Evolutionary conservation across 495 filamentous ascomycete genomes (phyloP).

Genomic region (Xylaria sp.): DNA sequence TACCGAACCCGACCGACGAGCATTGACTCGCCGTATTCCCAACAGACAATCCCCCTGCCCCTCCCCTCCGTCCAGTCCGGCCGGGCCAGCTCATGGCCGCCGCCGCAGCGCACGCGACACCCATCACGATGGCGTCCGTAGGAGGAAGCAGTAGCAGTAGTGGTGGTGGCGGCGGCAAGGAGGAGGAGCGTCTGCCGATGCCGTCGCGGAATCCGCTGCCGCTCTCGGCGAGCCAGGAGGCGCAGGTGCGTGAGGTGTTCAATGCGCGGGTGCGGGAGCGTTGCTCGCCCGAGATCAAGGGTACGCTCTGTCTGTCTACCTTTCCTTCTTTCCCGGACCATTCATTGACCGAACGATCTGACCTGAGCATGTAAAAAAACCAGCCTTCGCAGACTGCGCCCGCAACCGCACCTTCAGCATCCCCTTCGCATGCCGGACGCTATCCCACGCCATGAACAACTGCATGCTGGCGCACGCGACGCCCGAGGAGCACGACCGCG

Average conservation of each 20-base stretch:
- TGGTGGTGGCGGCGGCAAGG: background rate
- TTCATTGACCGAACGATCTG: constrained; percentile 8
- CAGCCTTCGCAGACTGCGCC: constrained; percentile 92
- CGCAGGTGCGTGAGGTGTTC: constrained; percentile 88
- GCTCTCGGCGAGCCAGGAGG: constrained; percentile 89
- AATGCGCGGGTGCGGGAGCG: constrained; percentile 80
- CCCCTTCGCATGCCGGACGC: constrained; percentile 79
- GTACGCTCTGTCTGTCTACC: constrained; percentile 53
- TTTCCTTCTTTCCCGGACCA: background rate
- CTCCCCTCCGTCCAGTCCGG: background rate
- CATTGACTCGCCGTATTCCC: background rate
- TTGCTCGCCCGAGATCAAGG: constrained; percentile 87
- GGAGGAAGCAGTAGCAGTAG: constrained; percentile 2
- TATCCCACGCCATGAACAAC: constrained; percentile 85
- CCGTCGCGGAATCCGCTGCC: constrained; percentile 83
- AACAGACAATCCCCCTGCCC: background rate
- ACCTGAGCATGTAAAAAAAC: constrained; percentile 9
- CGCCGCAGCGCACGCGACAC: constrained; percentile 11
- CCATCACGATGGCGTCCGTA: constrained; percentile 20
- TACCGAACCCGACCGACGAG: background rate
- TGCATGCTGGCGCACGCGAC: constrained; percentile 91
- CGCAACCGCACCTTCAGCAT: constrained; percentile 82
- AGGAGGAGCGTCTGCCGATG: constrained; percentile 51
- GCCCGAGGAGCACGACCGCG: constrained; percentile 82
- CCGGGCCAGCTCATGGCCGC: constrained; percentile 25